Evolutionary conservation across 2,329 filamentous ascomycete species (phyloP).

Genomic region (Colletotrichum incanum): DNA sequence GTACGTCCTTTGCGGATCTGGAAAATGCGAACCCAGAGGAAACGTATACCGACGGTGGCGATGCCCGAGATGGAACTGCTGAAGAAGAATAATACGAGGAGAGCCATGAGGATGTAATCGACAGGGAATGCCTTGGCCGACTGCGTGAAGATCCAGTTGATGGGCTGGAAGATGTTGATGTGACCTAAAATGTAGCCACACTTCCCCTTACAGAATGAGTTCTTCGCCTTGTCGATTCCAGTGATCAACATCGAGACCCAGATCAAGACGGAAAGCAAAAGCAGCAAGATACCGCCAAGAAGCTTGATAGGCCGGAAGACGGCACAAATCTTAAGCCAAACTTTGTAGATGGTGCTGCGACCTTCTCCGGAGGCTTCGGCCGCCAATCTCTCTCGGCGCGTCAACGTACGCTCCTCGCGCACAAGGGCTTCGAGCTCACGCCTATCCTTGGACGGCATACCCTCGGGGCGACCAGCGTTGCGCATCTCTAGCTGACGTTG

Average conservation of each 20-base stretch:
- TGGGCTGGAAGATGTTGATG: slow-evolving; percentile 93
- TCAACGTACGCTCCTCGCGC: slow-evolving; percentile 92
- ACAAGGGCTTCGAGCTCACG: slow-evolving; percentile 89
- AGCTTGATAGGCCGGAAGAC: slow-evolving; percentile 92
- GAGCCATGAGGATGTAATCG: slow-evolving; percentile 91
- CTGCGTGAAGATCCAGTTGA: slow-evolving; percentile 91
- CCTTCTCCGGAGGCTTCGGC: slow-evolving; percentile 86
- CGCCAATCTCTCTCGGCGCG: slow-evolving; percentile 89
- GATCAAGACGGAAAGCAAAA: slow-evolving; percentile 81
- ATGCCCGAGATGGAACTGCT: slow-evolving; percentile 89
- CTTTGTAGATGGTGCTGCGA: slow-evolving; percentile 79
- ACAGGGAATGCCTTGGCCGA: slow-evolving; percentile 89
- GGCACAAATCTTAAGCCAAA: slow-evolving; percentile 86
- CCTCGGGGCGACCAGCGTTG: slow-evolving; percentile 81
- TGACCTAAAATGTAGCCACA: slow-evolving; percentile 93
- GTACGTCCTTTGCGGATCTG: slow-evolving; percentile 91
- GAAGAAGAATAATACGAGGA: slow-evolving; percentile 91
- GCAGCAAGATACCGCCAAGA: slow-evolving; percentile 83
- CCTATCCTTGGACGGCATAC: slow-evolving; percentile 86
- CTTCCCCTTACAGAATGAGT: slow-evolving; percentile 90
- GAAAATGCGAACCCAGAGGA: slow-evolving; percentile 96
- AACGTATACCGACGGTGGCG: slow-evolving; percentile 90
- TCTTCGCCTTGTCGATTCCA: slow-evolving; percentile 95
- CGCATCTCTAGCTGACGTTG: slow-evolving; percentile 93
- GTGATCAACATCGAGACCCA: slow-evolving; percentile 97